A percentile compares a stretch with the other conserved stretches of the same genome.
Conservation (phyloP, 169 alveolate genomes). For the Eimeria nieschulzi region DNA sequence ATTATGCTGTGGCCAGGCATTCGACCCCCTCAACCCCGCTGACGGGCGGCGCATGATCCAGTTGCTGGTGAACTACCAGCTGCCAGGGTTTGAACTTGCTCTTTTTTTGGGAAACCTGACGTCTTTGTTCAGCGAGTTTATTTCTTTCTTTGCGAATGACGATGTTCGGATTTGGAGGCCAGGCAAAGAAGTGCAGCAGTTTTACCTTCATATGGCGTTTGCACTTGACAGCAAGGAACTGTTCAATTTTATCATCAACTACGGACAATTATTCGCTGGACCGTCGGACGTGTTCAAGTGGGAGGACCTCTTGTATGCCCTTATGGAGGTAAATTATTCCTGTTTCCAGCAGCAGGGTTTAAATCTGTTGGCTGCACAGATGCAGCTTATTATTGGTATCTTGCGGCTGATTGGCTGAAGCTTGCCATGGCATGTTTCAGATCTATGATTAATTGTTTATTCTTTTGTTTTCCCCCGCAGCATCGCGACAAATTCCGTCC, state of each 20-base stretch:
- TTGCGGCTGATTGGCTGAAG: too few relatives aligned
- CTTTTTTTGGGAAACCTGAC: constrained; percentile 21
- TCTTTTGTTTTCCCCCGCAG: neutral
- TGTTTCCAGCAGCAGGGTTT: too few relatives aligned
- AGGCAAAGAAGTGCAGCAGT: constrained; percentile 60
- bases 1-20: constrained; percentile 21
- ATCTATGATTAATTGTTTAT: neutral
- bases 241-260: constrained; percentile 42
- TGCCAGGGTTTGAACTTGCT: constrained; percentile 25
- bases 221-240: constrained; percentile 29
- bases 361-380: too few relatives aligned
- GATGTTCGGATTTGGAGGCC: constrained; percentile 40
- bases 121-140: constrained; percentile 20
- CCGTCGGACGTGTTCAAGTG: constrained; percentile 61
- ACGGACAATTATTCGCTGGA: constrained; percentile 41
- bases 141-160: constrained; percentile 37
- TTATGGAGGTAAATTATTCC: constrained; percentile 55
- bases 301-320: constrained; percentile 70
- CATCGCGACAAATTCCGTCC: constrained; percentile 69
- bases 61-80: constrained; percentile 32
- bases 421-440: too few relatives aligned
- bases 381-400: too few relatives aligned
- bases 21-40: constrained; percentile 62
- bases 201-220: constrained; percentile 67
- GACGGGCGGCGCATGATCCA: constrained; percentile 65